These are phyloP conservation scores for Aspergillus melleus DNA, from an alignment of 2,329 filamentous ascomycete species.

Conservation along the genomic window DNA sequence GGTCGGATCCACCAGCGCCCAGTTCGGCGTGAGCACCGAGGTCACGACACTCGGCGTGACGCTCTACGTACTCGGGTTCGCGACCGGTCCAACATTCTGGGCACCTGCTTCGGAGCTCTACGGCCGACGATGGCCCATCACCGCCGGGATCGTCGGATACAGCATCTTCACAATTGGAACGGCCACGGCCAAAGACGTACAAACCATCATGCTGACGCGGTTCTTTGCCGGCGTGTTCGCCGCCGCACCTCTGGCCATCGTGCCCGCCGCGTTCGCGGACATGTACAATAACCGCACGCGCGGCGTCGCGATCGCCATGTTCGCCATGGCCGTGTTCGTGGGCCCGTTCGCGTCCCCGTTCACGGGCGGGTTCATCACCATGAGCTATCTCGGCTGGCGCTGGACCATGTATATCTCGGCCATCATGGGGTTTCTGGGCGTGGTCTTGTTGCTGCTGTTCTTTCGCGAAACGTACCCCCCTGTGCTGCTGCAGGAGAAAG, in stretches of 20 bases:
- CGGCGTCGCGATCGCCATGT: constrained; percentile 48
- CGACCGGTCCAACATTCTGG: constrained; percentile 62
- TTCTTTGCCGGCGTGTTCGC: constrained; percentile 51
- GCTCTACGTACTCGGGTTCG: constrained; percentile 53
- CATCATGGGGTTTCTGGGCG: constrained; percentile 54
- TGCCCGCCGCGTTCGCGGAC: constrained; percentile 46
- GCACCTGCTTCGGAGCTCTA: constrained; percentile 62
- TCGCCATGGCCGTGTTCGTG: constrained; percentile 51
- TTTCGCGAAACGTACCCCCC: constrained; percentile 56
- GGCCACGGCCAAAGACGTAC: constrained; percentile 42
- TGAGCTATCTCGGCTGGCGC: constrained; percentile 50
- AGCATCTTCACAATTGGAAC: constrained; percentile 48
- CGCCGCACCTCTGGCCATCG: constrained; percentile 44
- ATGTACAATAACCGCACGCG: constrained; percentile 50
- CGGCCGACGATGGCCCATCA: constrained; percentile 55
- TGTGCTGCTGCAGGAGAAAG: constrained; percentile 32
- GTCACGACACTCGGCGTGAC: constrained; percentile 48
- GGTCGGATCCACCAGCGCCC: constrained; percentile 52
- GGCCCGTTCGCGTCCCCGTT: constrained; percentile 52
- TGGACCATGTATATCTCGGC: constrained; percentile 54
- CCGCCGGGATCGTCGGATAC: constrained; percentile 43
- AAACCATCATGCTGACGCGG: constrained; percentile 44
- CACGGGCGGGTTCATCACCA: constrained; percentile 52
- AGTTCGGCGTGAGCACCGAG: constrained; percentile 48
- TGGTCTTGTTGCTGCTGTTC: constrained; percentile 40